Base-by-base conservation (phyloP, 2,329 filamentous ascomycete species). In the Myriosclerotinia scirpicola region DNA sequence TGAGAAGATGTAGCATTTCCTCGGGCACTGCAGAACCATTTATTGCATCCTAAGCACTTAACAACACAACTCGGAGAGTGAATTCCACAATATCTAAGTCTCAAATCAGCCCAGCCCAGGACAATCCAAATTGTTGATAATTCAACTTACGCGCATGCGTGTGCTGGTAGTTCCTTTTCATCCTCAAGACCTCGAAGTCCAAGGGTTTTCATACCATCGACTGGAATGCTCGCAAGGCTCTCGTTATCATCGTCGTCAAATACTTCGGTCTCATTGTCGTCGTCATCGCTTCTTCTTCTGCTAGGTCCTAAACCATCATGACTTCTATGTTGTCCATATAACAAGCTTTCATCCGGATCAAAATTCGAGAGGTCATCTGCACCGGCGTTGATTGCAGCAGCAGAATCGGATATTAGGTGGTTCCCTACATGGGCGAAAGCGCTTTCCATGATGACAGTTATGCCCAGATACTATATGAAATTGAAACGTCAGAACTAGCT, bases 21-120 rank as follows among this genome's bases (percentile, higher is more conserved):
- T 75, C 94, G 91, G 68, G 94, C 93, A 79, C 93, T 98, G 81
- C 95, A 99, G 78, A 99, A 99, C 95, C 95, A 99, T 78, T 98
- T 99, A 82, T 87, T 94, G 82, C 95, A 99, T 68, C 89, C 86
- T 69, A 99, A 84, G 77, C 95, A 99, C 81, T 97, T 98, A 74
- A 99, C 95, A 67, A 99, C 96, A 71, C 91, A 95, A 77, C 90
- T 90, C 2, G 95, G 90, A 67, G 96, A 96, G 81, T 99, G 95
- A 71, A 99, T 99, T 68, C 95, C 95, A 78, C 95, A 99, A 79
- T 97, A 97, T 50, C 92, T 95, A 69, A 63, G 65, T 64, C 54
- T 69, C 56, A 67, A 70, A 77, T 73, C 76, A 77, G 66, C 67
- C 50, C 59, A 20, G 20, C 22, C 53, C n/a, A 64, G 30, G 42